These are phyloP conservation scores for Suhomyces wounanorum DNA, from an alignment of 1,139 yeast genomes.

Conservation along the genomic window DNA sequence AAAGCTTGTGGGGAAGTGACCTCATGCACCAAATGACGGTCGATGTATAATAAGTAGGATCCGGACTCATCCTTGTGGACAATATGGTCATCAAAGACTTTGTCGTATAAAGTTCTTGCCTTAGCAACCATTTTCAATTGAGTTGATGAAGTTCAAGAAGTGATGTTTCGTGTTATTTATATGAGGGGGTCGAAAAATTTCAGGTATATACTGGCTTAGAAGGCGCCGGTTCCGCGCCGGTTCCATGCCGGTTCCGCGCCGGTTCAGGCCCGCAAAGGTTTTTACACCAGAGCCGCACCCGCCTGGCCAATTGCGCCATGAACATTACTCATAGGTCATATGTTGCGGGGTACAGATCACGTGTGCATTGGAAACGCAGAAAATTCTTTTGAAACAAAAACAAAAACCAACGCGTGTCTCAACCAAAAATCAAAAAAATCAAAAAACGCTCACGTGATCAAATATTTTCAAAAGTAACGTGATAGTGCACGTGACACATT, in stretches of 20 bases:
- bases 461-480: not conserved
- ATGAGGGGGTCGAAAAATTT: slow-evolving; percentile 5
- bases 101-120: slow-evolving; percentile 83
- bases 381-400: no score
- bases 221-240: slow-evolving; percentile 10
- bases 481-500: not conserved
- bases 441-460: not conserved
- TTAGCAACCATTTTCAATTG: slow-evolving; percentile 12
- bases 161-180: slow-evolving; percentile 4
- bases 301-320: slow-evolving; percentile 1
- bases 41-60: slow-evolving; percentile 83
- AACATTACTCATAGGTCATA: slow-evolving; percentile 7
- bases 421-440: not conserved
- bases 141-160: not conserved
- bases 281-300: no score
- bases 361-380: not conserved
- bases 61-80: slow-evolving; percentile 89
- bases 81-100: slow-evolving; percentile 91
- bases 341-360: slow-evolving; percentile 1
- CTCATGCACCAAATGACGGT: slow-evolving; percentile 96
- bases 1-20: slow-evolving; percentile 99
- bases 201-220: not conserved
- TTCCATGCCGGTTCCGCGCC: slow-evolving; percentile 15
- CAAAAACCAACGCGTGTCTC: no score
- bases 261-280: not conserved